Percentiles rank a stretch among this genome's conserved stretches.
Evolutionary conservation across 306 rosid genomes (phyloP).

Genomic region (Prunus mira): DNA sequence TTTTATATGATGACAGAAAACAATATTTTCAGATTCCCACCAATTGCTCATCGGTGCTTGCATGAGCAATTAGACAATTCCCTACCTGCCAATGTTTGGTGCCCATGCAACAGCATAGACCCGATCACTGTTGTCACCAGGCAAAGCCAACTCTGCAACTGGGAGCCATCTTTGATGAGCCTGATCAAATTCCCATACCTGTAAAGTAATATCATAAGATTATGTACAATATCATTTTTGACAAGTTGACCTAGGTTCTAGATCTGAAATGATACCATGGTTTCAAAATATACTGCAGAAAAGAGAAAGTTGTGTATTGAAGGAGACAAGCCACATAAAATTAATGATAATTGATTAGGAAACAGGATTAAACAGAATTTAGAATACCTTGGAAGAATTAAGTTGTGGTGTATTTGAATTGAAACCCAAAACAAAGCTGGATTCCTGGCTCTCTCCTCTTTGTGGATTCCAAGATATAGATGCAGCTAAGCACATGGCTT

Average conservation of each 20-base stretch:
- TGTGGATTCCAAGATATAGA: slow-evolving; percentile 80
- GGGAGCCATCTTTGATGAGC: slow-evolving; percentile 99
- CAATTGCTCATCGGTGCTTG: not conserved
- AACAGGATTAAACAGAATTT: slow-evolving; percentile 6
- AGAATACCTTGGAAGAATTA: slow-evolving; percentile 78
- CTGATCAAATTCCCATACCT: slow-evolving; percentile 96
- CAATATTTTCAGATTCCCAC: not conserved
- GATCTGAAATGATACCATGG: not conserved
- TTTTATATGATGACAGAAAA: not conserved
- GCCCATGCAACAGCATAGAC: slow-evolving; percentile 90
- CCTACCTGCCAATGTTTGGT: slow-evolving; percentile 88
- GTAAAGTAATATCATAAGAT: not conserved
- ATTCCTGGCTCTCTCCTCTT: slow-evolving; percentile 60
- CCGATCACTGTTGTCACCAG: slow-evolving; percentile 60
- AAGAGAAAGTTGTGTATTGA: not conserved
- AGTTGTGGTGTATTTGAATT: slow-evolving; percentile 67
- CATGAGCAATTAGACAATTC: slow-evolving; percentile 17
- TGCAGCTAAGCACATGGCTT: slow-evolving; percentile 67
- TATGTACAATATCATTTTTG: not conserved
- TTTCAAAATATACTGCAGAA: not conserved
- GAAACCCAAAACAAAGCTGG: slow-evolving; percentile 75
- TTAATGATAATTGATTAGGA: not conserved
- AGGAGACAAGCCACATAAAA: slow-evolving; percentile 5
- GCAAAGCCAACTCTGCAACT: slow-evolving; percentile 77
- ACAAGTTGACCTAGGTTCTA: not conserved